phyloP scores from a whole-genome alignment of 2,329 filamentous ascomycete species.

The Trichoderma sp. region DNA sequence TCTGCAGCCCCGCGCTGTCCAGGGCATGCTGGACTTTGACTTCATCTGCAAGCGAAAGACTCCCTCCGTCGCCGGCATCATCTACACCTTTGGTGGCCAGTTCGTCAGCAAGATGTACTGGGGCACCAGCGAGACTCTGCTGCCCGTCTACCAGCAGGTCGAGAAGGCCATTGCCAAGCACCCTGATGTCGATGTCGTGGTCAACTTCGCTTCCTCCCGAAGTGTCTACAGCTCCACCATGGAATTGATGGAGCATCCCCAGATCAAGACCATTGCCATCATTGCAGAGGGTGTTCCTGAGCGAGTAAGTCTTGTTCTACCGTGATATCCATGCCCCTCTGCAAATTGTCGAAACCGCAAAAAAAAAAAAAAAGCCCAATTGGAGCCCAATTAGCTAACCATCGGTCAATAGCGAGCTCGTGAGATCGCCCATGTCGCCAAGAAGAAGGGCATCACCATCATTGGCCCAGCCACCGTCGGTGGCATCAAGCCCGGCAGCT shows the following conservation, averaged over 20 bases:
- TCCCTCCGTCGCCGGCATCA: slow-evolving; percentile 96
- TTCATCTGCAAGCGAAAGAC: slow-evolving; percentile 99
- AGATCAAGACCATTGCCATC: slow-evolving; percentile 98
- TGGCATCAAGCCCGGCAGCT: slow-evolving; percentile 98
- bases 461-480: slow-evolving; percentile 97
- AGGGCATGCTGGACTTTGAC: slow-evolving; percentile 98
- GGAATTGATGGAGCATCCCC: slow-evolving; percentile 95
- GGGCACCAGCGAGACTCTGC: slow-evolving; percentile 98
- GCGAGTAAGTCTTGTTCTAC: slow-evolving; percentile 64
- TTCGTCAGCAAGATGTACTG: slow-evolving; percentile 99
- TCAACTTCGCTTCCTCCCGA: slow-evolving; percentile 99
- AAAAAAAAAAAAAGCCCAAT: slow-evolving; percentile 2
- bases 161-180: slow-evolving; percentile 95
- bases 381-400: slow-evolving; percentile 28
- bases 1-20: slow-evolving; percentile 90
- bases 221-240: slow-evolving; percentile 98
- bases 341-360: neutral
- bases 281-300: slow-evolving; percentile 99
- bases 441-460: slow-evolving; percentile 99
- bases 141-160: slow-evolving; percentile 96
- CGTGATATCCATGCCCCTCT: neutral
- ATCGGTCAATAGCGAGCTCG: slow-evolving; percentile 71
- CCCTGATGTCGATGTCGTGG: slow-evolving; percentile 92
- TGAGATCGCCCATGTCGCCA: slow-evolving; percentile 93
- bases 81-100: slow-evolving; percentile 99